phyloP scores from a whole-genome alignment of 805 yeast genomes.

The Ogataea allantospora region DNA sequence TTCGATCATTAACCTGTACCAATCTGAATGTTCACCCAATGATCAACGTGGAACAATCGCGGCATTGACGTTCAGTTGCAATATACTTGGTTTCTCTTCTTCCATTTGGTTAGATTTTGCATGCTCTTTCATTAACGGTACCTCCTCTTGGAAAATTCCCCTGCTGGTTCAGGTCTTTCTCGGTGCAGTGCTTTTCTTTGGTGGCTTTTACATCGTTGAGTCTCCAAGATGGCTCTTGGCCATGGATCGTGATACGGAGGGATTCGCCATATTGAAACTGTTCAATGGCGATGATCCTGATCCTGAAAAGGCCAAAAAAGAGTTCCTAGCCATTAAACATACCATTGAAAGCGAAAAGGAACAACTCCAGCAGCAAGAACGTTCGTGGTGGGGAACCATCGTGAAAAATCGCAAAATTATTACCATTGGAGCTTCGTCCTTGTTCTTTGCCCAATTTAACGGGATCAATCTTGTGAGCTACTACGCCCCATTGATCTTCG shows the following conservation, averaged over 20 bases:
- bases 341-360: conserved; percentile 24
- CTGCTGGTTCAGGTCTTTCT: conserved; percentile 70
- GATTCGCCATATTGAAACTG: conserved; percentile 39
- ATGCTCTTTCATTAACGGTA: conserved; percentile 61
- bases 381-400: conserved; percentile 25
- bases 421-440: conserved; percentile 79
- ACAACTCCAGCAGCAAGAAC: conserved; percentile 24
- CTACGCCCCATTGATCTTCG: conserved; percentile 88
- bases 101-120: conserved; percentile 87
- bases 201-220: conserved; percentile 78
- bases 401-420: conserved; percentile 45
- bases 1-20: conserved; percentile 84
- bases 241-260: conserved; percentile 62
- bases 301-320: conserved; percentile 33
- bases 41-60: conserved; percentile 83
- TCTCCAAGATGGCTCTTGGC: conserved; percentile 87
- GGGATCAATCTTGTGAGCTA: conserved; percentile 88
- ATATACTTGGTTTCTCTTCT: conserved; percentile 74
- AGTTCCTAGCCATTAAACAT: conserved; percentile 47
- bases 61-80: conserved; percentile 86
- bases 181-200: conserved; percentile 62
- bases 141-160: conserved; percentile 77
- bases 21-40: conserved; percentile 84
- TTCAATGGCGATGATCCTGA: conserved; percentile 31
- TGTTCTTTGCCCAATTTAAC: conserved; percentile 84